Percentiles rank a stretch among this genome's conserved stretches.
These are phyloP conservation scores for Ramularia collo-cygni DNA, from an alignment of 2,329 filamentous ascomycete genomes.

Conservation along the genomic window DNA sequence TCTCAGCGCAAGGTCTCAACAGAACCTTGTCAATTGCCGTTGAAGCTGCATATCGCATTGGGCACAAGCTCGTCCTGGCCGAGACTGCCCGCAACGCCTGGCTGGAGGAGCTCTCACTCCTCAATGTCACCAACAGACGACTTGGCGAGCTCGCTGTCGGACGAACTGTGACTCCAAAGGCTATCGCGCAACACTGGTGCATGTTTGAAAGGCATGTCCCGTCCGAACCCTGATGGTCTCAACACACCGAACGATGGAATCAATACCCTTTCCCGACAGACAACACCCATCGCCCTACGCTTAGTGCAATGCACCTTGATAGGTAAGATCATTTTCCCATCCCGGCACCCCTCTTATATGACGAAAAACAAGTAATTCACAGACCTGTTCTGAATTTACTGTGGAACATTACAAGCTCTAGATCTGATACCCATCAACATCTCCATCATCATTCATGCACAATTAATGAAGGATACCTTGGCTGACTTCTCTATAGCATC, in stretches of 20 bases:
- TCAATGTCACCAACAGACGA: conserved; percentile 41
- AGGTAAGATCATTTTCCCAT: conserved; percentile 2
- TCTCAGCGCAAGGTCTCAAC: conserved; percentile 66
- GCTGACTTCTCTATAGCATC: conserved; percentile 1
- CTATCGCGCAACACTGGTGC: conserved; percentile 42
- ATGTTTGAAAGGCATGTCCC: conserved; percentile 19
- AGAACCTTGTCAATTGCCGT: conserved; percentile 56
- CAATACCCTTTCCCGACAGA: no score
- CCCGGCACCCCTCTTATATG: conserved; percentile 9
- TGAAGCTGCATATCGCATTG: conserved; percentile 46
- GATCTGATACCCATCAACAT: conserved; percentile 6
- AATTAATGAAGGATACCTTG: not conserved
- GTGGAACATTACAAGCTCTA: conserved; percentile 19
- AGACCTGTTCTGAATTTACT: conserved; percentile 27
- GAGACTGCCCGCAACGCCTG: conserved; percentile 33
- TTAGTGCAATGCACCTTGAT: no score
- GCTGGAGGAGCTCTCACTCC: conserved; percentile 41
- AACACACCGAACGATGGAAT: not conserved
- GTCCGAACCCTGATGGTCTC: no score
- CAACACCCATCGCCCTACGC: no score
- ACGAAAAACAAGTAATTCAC: conserved; percentile 24
- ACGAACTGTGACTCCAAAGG: conserved; percentile 38
- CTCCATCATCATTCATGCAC: conserved; percentile 1
- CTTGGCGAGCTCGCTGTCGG: conserved; percentile 38
- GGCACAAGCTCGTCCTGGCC: conserved; percentile 35